Conservation (phyloP, 2,329 filamentous ascomycete species). For the Simplicillium aogashimaense region DNA sequence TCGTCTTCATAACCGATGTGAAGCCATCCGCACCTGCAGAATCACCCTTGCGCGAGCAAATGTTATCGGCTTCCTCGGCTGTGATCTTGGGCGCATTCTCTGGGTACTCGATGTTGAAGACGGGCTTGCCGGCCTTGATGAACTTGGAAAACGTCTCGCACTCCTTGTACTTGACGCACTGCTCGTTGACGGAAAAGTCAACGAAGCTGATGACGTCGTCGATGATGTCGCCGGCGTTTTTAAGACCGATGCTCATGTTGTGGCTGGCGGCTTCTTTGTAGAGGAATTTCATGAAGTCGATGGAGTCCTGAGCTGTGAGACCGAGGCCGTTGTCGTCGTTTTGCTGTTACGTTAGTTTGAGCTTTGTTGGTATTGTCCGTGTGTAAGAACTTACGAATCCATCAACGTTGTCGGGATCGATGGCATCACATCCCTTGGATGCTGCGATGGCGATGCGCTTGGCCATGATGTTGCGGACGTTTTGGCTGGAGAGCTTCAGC, state of each 20-base stretch:
- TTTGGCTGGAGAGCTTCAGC: conserved; percentile 47
- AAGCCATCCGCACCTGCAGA: conserved; percentile 38
- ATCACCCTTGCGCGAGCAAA: conserved; percentile 29
- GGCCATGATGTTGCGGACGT: conserved; percentile 56
- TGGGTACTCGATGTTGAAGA: conserved; percentile 67
- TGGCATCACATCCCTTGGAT: conserved; percentile 54
- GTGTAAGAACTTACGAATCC: conserved; percentile 39
- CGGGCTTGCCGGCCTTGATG: conserved; percentile 51
- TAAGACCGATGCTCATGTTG: conserved; percentile 55
- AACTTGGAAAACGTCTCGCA: conserved; percentile 50
- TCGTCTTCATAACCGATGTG: conserved; percentile 56
- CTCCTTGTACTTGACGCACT: conserved; percentile 52
- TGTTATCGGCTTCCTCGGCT: conserved; percentile 19
- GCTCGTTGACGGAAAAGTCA: conserved; percentile 61
- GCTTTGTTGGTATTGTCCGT: neutral
- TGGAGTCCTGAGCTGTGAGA: conserved; percentile 45
- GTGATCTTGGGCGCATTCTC: conserved; percentile 32
- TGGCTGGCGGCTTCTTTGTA: conserved; percentile 39
- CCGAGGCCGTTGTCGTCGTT: conserved; percentile 53
- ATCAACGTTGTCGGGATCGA: conserved; percentile 65
- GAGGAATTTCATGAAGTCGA: conserved; percentile 52
- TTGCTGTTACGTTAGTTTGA: conserved; percentile 11
- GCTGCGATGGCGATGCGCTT: conserved; percentile 47
- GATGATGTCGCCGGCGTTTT: conserved; percentile 57
- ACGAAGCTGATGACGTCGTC: conserved; percentile 33